Percentiles rank a stretch among this genome's conserved stretches.
Evolutionary conservation across 192 early-diverging fungal species (phyloP).

Genomic region (Coemansia sp.): DNA sequence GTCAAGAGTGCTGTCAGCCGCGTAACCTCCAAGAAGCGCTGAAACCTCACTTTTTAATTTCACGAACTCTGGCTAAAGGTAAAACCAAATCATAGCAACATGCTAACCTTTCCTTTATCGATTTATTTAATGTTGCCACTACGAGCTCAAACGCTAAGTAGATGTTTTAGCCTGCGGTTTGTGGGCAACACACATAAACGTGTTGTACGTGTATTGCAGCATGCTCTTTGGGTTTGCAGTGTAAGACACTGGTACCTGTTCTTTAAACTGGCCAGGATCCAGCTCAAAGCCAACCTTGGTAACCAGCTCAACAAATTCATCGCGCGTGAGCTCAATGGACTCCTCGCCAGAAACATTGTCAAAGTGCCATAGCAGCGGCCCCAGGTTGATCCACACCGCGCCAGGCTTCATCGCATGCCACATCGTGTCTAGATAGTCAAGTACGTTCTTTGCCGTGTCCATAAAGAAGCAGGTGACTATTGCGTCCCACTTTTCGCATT

Average conservation of each 20-base stretch:
- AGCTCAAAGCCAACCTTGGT: slow-evolving; percentile 70
- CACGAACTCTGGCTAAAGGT: not conserved
- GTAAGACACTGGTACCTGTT: slow-evolving; percentile 65
- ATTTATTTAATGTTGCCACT: too few relatives aligned
- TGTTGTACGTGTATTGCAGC: slow-evolving; percentile 81
- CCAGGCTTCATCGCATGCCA: slow-evolving; percentile 71
- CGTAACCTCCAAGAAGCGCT: slow-evolving; percentile 50
- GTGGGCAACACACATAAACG: slow-evolving; percentile 43
- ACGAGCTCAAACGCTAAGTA: too few relatives aligned
- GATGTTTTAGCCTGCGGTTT: too few relatives aligned
- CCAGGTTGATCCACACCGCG: slow-evolving; percentile 84
- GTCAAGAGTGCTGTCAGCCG: slow-evolving; percentile 70
- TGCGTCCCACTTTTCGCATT: slow-evolving; percentile 77
- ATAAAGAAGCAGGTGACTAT: slow-evolving; percentile 97
- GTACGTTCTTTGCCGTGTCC: slow-evolving; percentile 92
- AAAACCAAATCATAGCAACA: too few relatives aligned
- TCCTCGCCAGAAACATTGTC: slow-evolving; percentile 78
- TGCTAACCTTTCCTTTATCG: too few relatives aligned
- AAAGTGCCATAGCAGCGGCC: slow-evolving; percentile 93
- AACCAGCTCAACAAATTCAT: slow-evolving; percentile 71
- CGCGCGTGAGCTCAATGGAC: slow-evolving; percentile 85
- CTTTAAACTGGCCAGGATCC: slow-evolving; percentile 61
- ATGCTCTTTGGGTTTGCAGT: slow-evolving; percentile 74
- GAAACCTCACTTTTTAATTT: slow-evolving; percentile 1
- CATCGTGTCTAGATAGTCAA: slow-evolving; percentile 86